These are phyloP conservation scores for Pseudoneurospora amorphoporcata DNA, from an alignment of 495 filamentous ascomycete species.

Conservation along the genomic window DNA sequence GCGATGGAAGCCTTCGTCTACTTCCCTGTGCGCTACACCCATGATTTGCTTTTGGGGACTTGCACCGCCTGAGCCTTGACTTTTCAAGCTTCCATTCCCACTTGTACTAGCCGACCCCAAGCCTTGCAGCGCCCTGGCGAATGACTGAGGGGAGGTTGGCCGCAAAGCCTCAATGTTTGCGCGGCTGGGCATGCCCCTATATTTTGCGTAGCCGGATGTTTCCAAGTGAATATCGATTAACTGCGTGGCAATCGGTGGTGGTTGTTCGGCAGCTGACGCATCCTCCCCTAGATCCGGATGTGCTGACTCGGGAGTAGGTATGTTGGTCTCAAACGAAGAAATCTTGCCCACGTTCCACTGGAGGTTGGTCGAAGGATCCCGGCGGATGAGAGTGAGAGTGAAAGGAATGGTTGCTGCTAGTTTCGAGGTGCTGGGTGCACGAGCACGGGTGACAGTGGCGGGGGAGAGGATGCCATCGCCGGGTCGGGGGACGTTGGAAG, in stretches of 20 bases:
- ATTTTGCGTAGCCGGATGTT: slow-evolving; percentile 40
- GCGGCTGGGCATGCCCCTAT: slow-evolving; percentile 32
- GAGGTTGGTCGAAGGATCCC: slow-evolving; percentile 63
- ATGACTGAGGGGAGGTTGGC: slow-evolving; percentile 21
- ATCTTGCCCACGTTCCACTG: slow-evolving; percentile 89
- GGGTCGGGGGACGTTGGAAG: not conserved
- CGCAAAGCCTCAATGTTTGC: slow-evolving; percentile 22
- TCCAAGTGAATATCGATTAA: slow-evolving; percentile 36
- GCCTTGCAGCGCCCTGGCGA: slow-evolving; percentile 9
- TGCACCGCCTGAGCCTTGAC: not conserved
- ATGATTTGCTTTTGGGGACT: not conserved
- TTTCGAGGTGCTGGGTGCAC: slow-evolving; percentile 2
- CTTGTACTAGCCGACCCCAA: not conserved
- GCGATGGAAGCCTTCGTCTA: slow-evolving; percentile 33
- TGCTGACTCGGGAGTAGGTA: slow-evolving; percentile 19
- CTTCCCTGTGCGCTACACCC: not conserved
- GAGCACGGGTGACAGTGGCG: slow-evolving; percentile 9
- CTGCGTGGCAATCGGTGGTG: slow-evolving; percentile 16
- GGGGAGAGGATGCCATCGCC: not conserved
- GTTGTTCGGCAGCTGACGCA: slow-evolving; percentile 43
- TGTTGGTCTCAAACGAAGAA: slow-evolving; percentile 36
- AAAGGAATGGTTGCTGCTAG: slow-evolving; percentile 24
- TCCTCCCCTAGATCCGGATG: slow-evolving; percentile 18
- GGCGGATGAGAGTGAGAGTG: slow-evolving; percentile 78
- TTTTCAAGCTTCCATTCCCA: not conserved